These are phyloP conservation scores for Gnaphalium uliginosum DNA, from an alignment of 129 eudicot species.

Conservation along the genomic window DNA sequence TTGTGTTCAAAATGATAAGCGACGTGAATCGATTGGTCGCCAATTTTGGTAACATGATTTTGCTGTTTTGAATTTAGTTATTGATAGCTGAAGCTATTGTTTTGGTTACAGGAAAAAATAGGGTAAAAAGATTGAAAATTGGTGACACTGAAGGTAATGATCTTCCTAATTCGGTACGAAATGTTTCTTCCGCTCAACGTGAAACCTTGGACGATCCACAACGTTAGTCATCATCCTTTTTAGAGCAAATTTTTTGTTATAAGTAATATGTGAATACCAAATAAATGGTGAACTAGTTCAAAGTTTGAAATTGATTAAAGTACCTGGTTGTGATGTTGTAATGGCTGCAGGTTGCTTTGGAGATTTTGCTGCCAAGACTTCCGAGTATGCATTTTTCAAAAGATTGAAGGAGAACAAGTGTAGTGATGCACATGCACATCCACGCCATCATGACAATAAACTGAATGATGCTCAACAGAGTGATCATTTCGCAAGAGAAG, in stretches of 20 bases:
- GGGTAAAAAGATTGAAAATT: conserved; percentile 42
- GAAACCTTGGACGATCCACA: conserved; percentile 31
- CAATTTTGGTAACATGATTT: conserved; percentile 1
- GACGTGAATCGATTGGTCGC: background rate
- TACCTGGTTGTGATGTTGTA: conserved; percentile 11
- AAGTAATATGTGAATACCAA: background rate
- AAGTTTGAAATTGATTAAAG: background rate
- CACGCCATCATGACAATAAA: conserved; percentile 27
- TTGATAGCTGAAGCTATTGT: conserved; percentile 20
- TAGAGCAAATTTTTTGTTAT: background rate
- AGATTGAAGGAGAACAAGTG: conserved; percentile 43
- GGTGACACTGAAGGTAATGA: conserved; percentile 30
- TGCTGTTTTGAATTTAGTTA: background rate
- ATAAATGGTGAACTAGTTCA: conserved; percentile 1
- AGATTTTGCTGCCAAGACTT: conserved; percentile 65
- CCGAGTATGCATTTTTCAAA: conserved; percentile 76
- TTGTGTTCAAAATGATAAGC: conserved; percentile 7
- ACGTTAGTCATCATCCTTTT: conserved; percentile 26
- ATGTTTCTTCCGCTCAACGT: conserved; percentile 28
- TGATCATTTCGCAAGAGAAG: conserved; percentile 26
- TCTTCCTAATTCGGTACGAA: conserved; percentile 25
- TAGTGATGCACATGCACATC: conserved; percentile 15
- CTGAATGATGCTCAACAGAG: conserved; percentile 27
- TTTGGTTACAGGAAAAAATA: conserved; percentile 40
- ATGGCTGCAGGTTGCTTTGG: conserved; percentile 29